phyloP scores from a whole-genome alignment of 805 yeast genomes.

The Ogataea methylovora region DNA sequence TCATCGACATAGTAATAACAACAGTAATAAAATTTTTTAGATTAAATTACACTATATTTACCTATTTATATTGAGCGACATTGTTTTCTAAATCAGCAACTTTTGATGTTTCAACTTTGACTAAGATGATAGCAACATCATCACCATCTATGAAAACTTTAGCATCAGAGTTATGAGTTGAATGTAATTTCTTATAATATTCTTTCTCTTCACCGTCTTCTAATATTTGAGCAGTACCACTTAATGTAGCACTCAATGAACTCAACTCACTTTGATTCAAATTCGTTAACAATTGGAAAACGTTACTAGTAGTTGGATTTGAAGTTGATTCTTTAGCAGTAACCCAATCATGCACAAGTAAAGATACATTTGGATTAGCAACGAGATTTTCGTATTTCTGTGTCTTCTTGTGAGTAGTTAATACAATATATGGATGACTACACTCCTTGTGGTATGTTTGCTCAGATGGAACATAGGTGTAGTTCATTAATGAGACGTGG shows the following conservation, averaged over 20 bases:
- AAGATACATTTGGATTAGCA: conserved; percentile 69
- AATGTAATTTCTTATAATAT: conserved; percentile 55
- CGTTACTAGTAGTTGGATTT: conserved; percentile 27
- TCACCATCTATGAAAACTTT: conserved; percentile 57
- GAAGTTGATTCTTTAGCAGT: conserved; percentile 38
- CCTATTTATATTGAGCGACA: conserved; percentile 23
- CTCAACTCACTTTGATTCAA: conserved; percentile 76
- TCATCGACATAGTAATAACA: neutral
- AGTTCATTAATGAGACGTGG: conserved; percentile 88
- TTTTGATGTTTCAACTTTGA: conserved; percentile 59
- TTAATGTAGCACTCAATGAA: conserved; percentile 73
- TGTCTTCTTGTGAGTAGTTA: conserved; percentile 67
- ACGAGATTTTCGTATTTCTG: conserved; percentile 65
- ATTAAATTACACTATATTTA: conserved; percentile 3
- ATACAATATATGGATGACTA: conserved; percentile 43
- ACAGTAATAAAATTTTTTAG: neutral
- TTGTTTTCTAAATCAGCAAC: conserved; percentile 76
- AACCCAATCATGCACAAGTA: conserved; percentile 89
- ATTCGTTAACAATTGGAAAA: conserved; percentile 59
- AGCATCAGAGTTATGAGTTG: conserved; percentile 62
- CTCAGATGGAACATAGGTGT: conserved; percentile 50
- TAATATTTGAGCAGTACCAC: conserved; percentile 61
- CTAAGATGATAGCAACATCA: conserved; percentile 57
- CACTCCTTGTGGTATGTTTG: conserved; percentile 19
- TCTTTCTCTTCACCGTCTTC: conserved; percentile 40